Evolutionary conservation across 2,329 filamentous ascomycete species (phyloP), one percentile per base, ranked within the genome.

Genomic region (Neobulgaria alba): DNA sequence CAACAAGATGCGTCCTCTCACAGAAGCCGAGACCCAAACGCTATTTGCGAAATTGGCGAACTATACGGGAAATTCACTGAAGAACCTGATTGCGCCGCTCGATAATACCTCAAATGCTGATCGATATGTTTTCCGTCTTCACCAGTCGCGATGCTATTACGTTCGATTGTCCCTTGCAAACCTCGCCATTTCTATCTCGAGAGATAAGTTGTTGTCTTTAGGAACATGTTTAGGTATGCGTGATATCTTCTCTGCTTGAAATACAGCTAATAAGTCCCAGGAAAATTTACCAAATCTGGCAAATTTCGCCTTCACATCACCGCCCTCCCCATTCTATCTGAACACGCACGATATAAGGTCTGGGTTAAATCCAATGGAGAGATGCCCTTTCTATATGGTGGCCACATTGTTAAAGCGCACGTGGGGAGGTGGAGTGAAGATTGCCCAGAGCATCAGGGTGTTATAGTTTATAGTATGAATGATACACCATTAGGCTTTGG

Each of bases 361-460:
- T 96, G 89, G 88, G 82, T 98, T 53, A 93, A 93, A 66, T 76
- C 81, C 45, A 96, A 96, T 65, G 92, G 92, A 52, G 89, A 93
- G 58, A 95, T 95, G 88, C 90, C 92, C 1, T 96, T 94, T 63
- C 67, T 98, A 34, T 98, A 96, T 65, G 92, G 92, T 39, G 85
- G 86, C 42, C 89, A 96, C 63, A 73, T 94, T 38, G 77, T 93
- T 53, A 86, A 86, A 63, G 83, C 82, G 21, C 83, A 88, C 61
- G 63, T 68, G 4, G 86, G 86, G 15, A 69, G 88, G 47, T 90
- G 85, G 80, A 85, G 79, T 30, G 88, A 95, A 57, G 90, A 96
- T 67, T 89, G 84, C 56, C 89, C 90, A 0, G 88, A 94, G 65
- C 89, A 96, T 64, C 82, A 88, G 56, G 92, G 92, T 31, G 82